These are phyloP conservation scores for Amaranthus hypochondriacus DNA, from an alignment of 148 eudicot species.

Conservation along the genomic window DNA sequence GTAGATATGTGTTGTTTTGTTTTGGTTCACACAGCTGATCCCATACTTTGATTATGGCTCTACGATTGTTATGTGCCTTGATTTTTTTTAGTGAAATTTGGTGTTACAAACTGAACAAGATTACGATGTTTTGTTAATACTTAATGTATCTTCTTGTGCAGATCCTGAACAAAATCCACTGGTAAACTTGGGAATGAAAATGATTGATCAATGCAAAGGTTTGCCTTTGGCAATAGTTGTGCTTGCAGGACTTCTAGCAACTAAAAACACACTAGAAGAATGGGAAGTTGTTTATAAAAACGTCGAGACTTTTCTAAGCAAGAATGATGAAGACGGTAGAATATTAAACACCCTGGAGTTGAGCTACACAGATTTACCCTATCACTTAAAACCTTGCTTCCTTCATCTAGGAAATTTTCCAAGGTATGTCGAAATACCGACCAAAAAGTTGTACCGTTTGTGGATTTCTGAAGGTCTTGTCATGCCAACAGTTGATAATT, in stretches of 20 bases:
- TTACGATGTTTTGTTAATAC: neutral
- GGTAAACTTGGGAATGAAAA: neutral
- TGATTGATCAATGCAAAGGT: neutral
- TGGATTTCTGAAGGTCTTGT: slow-evolving; percentile 41
- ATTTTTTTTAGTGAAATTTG: too few relatives aligned
- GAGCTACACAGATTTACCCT: slow-evolving; percentile 29
- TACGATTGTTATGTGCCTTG: too few relatives aligned
- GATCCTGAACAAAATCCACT: neutral
- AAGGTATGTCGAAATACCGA: slow-evolving; percentile 20
- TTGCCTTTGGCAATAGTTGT: slow-evolving; percentile 17
- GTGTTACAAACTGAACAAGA: too few relatives aligned
- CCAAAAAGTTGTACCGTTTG: slow-evolving; percentile 20
- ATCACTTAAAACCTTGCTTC: slow-evolving; percentile 32
- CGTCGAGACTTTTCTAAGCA: neutral
- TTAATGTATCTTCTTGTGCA: neutral
- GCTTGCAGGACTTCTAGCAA: slow-evolving; percentile 18
- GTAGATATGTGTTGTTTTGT: too few relatives aligned
- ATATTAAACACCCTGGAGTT: slow-evolving; percentile 8
- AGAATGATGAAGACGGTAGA: neutral
- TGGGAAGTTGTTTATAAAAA: neutral
- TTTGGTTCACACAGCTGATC: too few relatives aligned
- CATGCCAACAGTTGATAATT: neutral
- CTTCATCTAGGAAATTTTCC: slow-evolving; percentile 32
- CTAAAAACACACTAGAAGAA: slow-evolving; percentile 14
- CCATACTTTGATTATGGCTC: too few relatives aligned